phyloP scores from a whole-genome alignment of 306 rosid genomes.

The Cucurbita maxima region DNA sequence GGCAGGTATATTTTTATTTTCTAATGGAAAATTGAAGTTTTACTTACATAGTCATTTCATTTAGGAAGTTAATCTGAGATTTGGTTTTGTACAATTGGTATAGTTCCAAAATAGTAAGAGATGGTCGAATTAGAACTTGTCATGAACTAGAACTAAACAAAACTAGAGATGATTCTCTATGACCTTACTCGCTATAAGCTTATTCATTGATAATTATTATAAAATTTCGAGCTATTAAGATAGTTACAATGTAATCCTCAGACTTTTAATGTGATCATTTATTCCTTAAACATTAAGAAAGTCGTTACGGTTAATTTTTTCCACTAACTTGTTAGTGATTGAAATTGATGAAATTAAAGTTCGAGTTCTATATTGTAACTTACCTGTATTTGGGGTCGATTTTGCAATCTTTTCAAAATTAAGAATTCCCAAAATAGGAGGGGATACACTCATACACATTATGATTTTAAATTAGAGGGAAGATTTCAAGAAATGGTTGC shows the following conservation, averaged over 20 bases:
- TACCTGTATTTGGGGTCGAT: background rate
- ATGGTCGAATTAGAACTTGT: background rate
- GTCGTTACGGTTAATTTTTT: background rate
- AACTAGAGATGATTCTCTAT: background rate
- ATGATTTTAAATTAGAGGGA: background rate
- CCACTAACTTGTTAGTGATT: background rate
- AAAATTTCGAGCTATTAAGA: background rate
- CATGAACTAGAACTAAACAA: background rate
- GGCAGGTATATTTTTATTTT: constrained; percentile 34
- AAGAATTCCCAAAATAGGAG: background rate
- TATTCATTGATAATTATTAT: background rate
- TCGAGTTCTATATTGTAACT: background rate
- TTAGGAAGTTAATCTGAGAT: background rate
- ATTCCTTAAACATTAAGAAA: background rate
- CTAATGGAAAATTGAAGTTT: background rate
- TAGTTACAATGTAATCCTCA: background rate
- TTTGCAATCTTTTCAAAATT: background rate
- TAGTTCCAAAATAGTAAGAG: background rate
- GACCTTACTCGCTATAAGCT: background rate
- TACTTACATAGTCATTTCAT: background rate
- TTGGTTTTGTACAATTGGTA: background rate
- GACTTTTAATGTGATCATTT: background rate
- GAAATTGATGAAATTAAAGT: background rate
- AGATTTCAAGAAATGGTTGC: background rate
- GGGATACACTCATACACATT: background rate